phyloP scores from a whole-genome alignment of 2,329 filamentous ascomycete species.

The Penicillium brevicompactum region DNA sequence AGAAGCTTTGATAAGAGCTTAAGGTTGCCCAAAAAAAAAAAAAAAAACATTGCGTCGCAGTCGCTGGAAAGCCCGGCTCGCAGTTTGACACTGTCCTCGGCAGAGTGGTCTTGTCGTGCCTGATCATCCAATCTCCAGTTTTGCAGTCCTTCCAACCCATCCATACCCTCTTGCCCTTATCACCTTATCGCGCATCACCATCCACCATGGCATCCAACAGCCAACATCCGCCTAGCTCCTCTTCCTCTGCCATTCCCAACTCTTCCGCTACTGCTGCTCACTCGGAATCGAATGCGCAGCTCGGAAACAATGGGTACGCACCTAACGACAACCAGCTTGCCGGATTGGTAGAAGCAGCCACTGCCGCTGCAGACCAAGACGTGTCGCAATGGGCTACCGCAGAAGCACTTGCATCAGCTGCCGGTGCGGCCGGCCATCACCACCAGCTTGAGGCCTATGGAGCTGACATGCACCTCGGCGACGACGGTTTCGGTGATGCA shows the following conservation, averaged over 20 bases:
- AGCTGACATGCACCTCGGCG: constrained; percentile 42
- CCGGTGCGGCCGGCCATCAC: constrained; percentile 48
- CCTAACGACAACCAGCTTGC: constrained; percentile 48
- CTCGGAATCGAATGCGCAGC: constrained; percentile 34
- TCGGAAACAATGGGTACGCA: constrained; percentile 33
- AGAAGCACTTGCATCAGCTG: constrained; percentile 51
- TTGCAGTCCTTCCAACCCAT: neutral
- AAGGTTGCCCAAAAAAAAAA: neutral
- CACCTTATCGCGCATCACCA: constrained; percentile 3
- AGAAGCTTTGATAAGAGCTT: constrained; percentile 5
- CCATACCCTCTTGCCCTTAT: neutral
- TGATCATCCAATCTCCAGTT: neutral
- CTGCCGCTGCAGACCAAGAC: constrained; percentile 46
- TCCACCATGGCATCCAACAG: constrained; percentile 34
- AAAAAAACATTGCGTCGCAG: no score
- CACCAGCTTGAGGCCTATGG: constrained; percentile 44
- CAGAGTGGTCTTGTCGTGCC: neutral
- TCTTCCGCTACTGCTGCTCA: constrained; percentile 27
- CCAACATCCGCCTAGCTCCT: constrained; percentile 31
- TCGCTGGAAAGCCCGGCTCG: neutral
- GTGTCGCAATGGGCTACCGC: constrained; percentile 44
- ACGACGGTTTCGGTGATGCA: constrained; percentile 42
- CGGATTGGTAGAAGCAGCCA: constrained; percentile 49
- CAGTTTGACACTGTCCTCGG: no score
- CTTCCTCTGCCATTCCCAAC: constrained; percentile 29